phyloP scores from a whole-genome alignment of 352 stramenopile genomes.

The Phytopythium boreale region DNA sequence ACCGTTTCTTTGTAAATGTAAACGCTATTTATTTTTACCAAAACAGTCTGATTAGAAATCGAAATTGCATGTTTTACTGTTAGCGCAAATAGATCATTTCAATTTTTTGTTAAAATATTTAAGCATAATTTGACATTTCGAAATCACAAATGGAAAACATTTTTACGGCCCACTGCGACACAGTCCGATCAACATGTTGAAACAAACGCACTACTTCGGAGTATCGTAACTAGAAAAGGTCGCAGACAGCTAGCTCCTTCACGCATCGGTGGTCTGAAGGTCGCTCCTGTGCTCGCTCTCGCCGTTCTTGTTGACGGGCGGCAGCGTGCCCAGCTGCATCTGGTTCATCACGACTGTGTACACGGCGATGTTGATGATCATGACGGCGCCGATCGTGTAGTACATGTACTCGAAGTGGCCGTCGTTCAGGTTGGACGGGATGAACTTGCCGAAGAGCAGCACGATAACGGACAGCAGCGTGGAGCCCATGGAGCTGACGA shows the following conservation, averaged over 20 bases:
- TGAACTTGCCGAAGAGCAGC: constrained; percentile 56
- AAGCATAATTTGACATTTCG: background rate
- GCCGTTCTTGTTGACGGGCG: background rate
- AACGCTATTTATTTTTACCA: too few relatives aligned
- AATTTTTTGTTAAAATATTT: too few relatives aligned
- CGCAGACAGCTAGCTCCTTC: background rate
- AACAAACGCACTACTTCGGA: too few relatives aligned
- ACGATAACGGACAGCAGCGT: constrained; percentile 55
- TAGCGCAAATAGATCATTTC: too few relatives aligned
- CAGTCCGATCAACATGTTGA: background rate
- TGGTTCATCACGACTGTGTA: constrained; percentile 29
- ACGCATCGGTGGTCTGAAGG: constrained; percentile 1
- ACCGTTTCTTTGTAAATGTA: background rate
- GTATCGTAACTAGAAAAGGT: too few relatives aligned
- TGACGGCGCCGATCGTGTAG: constrained; percentile 29
- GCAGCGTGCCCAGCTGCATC: constrained; percentile 27
- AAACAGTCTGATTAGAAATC: too few relatives aligned
- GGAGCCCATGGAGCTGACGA: constrained; percentile 51
- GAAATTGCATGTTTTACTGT: background rate
- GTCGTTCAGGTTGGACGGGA: constrained; percentile 47
- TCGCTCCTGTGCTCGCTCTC: background rate
- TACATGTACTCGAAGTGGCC: constrained; percentile 47
- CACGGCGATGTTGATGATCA: constrained; percentile 34
- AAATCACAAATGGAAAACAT: background rate
- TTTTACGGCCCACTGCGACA: background rate